Evolutionary conservation across 1,284 basidiomycete genomes (phyloP).

Genomic region (Ustilago hordei): DNA sequence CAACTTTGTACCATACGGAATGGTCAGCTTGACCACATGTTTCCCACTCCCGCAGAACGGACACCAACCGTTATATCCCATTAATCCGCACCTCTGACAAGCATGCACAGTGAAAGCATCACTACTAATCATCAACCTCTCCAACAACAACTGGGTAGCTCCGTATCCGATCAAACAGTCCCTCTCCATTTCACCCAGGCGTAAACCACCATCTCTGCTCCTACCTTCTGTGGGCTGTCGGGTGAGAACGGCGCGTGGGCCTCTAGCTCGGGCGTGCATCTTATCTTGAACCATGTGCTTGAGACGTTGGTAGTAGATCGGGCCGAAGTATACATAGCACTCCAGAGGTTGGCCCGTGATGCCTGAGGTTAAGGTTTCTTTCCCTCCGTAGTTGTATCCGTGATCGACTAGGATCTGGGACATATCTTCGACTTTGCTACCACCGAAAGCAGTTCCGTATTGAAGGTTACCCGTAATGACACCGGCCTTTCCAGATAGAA

Average conservation of each 20-base stretch:
- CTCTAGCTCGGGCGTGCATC: slow-evolving; percentile 90
- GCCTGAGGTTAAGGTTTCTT: slow-evolving; percentile 97
- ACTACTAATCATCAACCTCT: slow-evolving; percentile 92
- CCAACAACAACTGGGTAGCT: slow-evolving; percentile 92
- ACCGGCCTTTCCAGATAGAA: slow-evolving; percentile 85
- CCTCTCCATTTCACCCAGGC: slow-evolving; percentile 98
- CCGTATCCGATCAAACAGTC: slow-evolving; percentile 76
- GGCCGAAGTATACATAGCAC: slow-evolving; percentile 97
- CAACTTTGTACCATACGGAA: slow-evolving; percentile 97
- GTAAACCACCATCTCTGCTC: slow-evolving; percentile 94
- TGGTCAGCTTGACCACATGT: slow-evolving; percentile 93
- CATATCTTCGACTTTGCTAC: slow-evolving; percentile 99
- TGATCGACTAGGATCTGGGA: slow-evolving; percentile 91
- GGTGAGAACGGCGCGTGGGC: slow-evolving; percentile 94
- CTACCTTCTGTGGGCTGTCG: slow-evolving; percentile 98
- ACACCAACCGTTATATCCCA: slow-evolving; percentile 81
- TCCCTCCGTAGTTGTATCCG: slow-evolving; percentile 96
- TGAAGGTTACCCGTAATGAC: slow-evolving; percentile 86
- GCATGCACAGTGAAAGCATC: slow-evolving; percentile 96
- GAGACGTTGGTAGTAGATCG: slow-evolving; percentile 87
- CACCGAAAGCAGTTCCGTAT: slow-evolving; percentile 94
- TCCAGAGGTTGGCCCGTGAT: slow-evolving; percentile 97
- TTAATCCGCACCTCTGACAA: slow-evolving; percentile 91
- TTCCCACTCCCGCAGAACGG: slow-evolving; percentile 89
- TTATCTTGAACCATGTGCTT: slow-evolving; percentile 88